Evolutionary conservation across 1,284 basidiomycete genomes (phyloP).

Genomic region (Clitocybe nebularis): DNA sequence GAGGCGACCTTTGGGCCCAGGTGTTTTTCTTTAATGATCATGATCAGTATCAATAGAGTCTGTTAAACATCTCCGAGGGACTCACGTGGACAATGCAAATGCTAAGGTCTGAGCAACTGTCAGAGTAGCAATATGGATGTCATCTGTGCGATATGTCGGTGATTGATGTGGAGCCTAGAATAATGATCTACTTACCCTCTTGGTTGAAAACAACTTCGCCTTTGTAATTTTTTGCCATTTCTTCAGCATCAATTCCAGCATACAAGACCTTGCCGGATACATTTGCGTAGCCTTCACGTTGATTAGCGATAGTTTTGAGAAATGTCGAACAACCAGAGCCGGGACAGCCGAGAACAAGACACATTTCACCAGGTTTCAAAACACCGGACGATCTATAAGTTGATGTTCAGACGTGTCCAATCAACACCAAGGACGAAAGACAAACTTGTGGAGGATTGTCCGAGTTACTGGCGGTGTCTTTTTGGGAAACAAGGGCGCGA

Average conservation of each 20-base stretch:
- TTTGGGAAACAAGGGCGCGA: slow-evolving; percentile 54
- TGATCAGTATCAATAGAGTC: slow-evolving; percentile 9
- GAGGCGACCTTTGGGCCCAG: slow-evolving; percentile 68
- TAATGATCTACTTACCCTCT: slow-evolving; percentile 48
- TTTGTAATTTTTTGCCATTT: slow-evolving; percentile 66
- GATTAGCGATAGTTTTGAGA: slow-evolving; percentile 74
- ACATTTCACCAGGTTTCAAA: slow-evolving; percentile 63
- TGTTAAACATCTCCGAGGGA: neutral
- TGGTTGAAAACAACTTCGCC: slow-evolving; percentile 87
- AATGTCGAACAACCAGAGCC: slow-evolving; percentile 80
- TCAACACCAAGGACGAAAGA: slow-evolving; percentile 14
- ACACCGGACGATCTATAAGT: slow-evolving; percentile 63
- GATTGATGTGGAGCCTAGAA: neutral
- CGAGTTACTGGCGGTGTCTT: slow-evolving; percentile 38
- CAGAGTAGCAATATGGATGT: slow-evolving; percentile 74
- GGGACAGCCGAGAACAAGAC: slow-evolving; percentile 80
- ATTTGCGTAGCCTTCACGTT: slow-evolving; percentile 55
- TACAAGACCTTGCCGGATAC: slow-evolving; percentile 70
- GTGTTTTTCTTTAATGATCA: slow-evolving; percentile 45
- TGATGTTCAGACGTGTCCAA: slow-evolving; percentile 24
- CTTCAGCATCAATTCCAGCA: slow-evolving; percentile 62
- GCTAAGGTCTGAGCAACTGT: slow-evolving; percentile 71
- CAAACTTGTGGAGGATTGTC: slow-evolving; percentile 65
- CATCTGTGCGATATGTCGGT: slow-evolving; percentile 38
- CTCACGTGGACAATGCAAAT: slow-evolving; percentile 61